phyloP scores from a whole-genome alignment of 208 protist species.

The Acanthamoeba divionensis region DNA sequence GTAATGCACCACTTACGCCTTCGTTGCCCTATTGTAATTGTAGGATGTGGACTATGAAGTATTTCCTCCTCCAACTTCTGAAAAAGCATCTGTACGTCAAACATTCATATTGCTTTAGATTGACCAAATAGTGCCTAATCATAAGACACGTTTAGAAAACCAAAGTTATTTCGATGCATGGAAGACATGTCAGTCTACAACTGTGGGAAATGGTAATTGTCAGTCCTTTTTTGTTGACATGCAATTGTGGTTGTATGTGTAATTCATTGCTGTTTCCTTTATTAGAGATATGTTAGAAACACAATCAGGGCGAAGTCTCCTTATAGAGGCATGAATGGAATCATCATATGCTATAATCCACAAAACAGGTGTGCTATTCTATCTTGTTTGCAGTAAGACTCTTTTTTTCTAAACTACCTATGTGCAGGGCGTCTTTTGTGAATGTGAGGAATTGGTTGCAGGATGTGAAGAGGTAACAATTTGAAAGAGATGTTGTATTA shows the following conservation, averaged over 20 bases:
- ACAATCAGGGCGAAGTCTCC: conserved; percentile 38
- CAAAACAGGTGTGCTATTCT: background rate
- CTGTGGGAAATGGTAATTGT: background rate
- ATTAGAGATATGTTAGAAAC: background rate
- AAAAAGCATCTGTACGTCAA: background rate
- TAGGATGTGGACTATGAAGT: background rate
- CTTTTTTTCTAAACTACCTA: background rate
- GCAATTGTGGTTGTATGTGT: background rate
- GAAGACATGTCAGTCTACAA: background rate
- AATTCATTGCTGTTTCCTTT: background rate
- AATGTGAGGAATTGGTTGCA: background rate
- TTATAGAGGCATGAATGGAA: conserved; percentile 24
- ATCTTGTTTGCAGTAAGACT: background rate
- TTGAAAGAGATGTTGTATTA: background rate
- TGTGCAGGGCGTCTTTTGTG: background rate
- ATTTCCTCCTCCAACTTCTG: background rate
- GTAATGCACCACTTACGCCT: background rate
- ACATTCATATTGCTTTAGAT: too few relatives aligned
- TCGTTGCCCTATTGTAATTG: background rate
- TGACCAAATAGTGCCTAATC: too few relatives aligned
- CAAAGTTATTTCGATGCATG: conserved; percentile 13
- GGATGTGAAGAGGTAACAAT: too few relatives aligned
- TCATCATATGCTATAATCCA: background rate
- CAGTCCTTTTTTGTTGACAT: background rate
- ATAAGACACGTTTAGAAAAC: too few relatives aligned